phyloP scores from a whole-genome alignment of 495 filamentous ascomycete species.

The Hypoxylon rickii region DNA sequence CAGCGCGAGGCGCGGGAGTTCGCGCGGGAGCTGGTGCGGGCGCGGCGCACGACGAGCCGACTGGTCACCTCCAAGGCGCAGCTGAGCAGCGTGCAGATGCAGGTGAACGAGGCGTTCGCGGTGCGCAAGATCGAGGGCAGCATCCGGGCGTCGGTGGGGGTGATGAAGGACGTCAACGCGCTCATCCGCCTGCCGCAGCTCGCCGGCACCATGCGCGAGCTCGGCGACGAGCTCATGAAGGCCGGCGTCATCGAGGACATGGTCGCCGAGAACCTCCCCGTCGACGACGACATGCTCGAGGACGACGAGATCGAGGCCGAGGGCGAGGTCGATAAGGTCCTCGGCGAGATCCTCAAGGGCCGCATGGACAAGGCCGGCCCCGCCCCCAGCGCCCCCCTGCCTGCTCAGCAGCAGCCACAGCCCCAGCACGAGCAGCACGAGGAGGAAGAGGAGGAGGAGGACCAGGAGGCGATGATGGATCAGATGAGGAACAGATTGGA shows the following conservation, averaged over 20 bases:
- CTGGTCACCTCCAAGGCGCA: constrained; percentile 87
- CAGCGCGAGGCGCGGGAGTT: constrained; percentile 79
- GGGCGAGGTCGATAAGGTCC: constrained; percentile 86
- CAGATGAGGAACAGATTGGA: constrained; percentile 93
- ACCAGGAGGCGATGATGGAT: constrained; percentile 82
- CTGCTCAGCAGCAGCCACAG: constrained; percentile 56
- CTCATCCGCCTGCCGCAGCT: constrained; percentile 85
- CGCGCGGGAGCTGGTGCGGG: constrained; percentile 82
- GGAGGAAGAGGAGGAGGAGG: constrained; percentile 76
- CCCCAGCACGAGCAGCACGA: constrained; percentile 43
- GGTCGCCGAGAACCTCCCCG: constrained; percentile 83
- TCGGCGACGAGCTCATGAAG: constrained; percentile 85
- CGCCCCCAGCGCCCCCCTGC: constrained; percentile 60
- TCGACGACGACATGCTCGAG: constrained; percentile 56
- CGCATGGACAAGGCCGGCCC: constrained; percentile 70
- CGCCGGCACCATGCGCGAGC: constrained; percentile 85
- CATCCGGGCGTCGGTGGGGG: constrained; percentile 80
- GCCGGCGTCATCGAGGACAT: constrained; percentile 99
- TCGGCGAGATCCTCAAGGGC: constrained; percentile 86
- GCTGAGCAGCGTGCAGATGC: constrained; percentile 93
- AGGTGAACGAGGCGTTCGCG: constrained; percentile 95
- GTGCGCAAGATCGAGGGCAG: constrained; percentile 95
- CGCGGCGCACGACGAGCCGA: constrained; percentile 73
- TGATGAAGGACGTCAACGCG: constrained; percentile 96
- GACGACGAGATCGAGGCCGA: constrained; percentile 90